Evolutionary conservation across 768 basidiomycete species (phyloP), one percentile per base, ranked within the genome.

Genomic region (Steccherinum ochraceum): DNA sequence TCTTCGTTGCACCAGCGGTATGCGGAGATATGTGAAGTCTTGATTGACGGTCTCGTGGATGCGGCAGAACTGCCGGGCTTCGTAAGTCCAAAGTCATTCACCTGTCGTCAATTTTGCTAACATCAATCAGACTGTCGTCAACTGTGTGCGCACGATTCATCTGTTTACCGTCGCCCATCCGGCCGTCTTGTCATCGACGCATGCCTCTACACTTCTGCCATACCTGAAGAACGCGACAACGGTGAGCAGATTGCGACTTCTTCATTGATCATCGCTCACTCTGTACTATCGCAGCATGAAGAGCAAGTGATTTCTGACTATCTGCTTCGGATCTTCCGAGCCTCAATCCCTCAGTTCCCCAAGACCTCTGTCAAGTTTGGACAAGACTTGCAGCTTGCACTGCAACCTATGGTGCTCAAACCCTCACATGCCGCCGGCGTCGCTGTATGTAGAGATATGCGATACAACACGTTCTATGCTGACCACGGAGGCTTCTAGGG

Each of bases 341-440:
- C 78, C 16, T 84, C 84, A 2, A 84, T 97, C 25, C 90, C 91
- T 2, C 77, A 84, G 55, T 87, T 95, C 85, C 92, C 93, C 0
- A 89, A 87, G 69, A 92, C 91, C 0, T 86, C 91, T 0, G 76
- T 79, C 12, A 93, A 87, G 58, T 97, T 98, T 62, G 93, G 89
- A 0, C 78, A 83, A 35, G 90, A 94, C 48, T 73, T 99, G 16
- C 93, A 95, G 58, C 64, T 73, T 4, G 76, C 82, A 5, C 72
- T 98, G 11, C 82, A 95, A 56, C 89, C 90, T 0, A 93, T 98
- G 93, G 86, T 99, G 40, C 76, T 90, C 58, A 92, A 89, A 60
- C 93, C 92, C 3, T 80, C 84, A 0, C 74, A 76, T 35, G 69
- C 77, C 2, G 84, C 84, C 12, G 83, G 86, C 21, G 70, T 87